Evolutionary conservation across 768 basidiomycete species (phyloP).

Genomic region (Rhodosporidiobolus odoratus): DNA sequence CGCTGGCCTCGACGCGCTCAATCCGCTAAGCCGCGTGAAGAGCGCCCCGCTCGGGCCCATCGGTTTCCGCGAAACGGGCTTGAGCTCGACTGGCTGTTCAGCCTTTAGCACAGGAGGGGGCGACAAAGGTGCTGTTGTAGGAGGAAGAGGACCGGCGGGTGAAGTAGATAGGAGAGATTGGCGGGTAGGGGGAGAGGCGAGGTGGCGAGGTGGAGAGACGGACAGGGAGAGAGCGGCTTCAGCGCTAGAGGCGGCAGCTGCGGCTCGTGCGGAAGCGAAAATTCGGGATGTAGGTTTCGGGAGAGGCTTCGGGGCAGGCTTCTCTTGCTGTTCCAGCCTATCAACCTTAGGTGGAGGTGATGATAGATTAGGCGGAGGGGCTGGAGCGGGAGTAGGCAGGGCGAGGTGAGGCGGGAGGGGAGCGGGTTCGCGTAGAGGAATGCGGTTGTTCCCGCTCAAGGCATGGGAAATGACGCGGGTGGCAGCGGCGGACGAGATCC

Average conservation of each 20-base stretch:
- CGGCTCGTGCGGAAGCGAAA: conserved; percentile 3
- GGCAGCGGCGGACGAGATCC: too few species aligned
- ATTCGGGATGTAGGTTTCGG: not conserved
- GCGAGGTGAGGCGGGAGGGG: not conserved
- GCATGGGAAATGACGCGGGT: too few species aligned
- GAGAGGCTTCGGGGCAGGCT: too few species aligned
- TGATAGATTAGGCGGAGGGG: not conserved
- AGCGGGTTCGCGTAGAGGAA: too few species aligned
- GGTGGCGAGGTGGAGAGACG: not conserved
- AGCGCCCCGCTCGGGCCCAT: not conserved
- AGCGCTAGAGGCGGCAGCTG: not conserved
- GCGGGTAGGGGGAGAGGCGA: not conserved
- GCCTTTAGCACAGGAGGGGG: not conserved
- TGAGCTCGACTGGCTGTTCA: not conserved
- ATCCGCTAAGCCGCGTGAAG: not conserved
- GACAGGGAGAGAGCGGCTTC: not conserved
- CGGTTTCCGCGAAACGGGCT: not conserved
- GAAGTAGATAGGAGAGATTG: not conserved
- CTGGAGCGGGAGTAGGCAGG: not conserved
- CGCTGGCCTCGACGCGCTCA: not conserved
- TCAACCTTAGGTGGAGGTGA: too few species aligned
- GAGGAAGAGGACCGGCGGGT: not conserved
- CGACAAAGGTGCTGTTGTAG: not conserved
- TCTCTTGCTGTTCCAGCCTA: too few species aligned
- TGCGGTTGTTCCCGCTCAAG: too few species aligned